Evolutionary conservation across 257 asterid genomes (phyloP).

Genomic region (Galeopsis tetrahit): DNA sequence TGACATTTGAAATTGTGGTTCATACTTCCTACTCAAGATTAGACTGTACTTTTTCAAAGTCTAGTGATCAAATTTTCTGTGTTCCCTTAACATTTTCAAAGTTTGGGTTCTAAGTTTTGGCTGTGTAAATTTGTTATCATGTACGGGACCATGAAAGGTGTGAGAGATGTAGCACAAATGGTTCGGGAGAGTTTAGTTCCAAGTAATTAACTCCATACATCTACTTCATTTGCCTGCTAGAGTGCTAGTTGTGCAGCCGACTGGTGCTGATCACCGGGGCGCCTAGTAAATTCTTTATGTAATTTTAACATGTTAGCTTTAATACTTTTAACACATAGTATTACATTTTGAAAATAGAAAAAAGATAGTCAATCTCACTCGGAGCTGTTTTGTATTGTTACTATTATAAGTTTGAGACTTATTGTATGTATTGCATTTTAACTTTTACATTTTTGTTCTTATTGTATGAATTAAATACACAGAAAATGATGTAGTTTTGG

Average conservation of each 20-base stretch:
- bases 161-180: background rate
- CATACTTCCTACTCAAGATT: background rate
- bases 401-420: background rate
- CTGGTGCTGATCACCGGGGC: background rate
- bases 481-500: constrained; percentile 4
- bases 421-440: background rate
- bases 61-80: background rate
- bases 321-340: background rate
- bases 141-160: background rate
- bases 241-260: too few relatives aligned
- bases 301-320: background rate
- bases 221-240: background rate
- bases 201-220: background rate
- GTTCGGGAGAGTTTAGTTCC: constrained; percentile 21
- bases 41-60: constrained; percentile 1
- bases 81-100: background rate
- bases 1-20: constrained; percentile 9
- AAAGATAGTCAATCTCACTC: background rate
- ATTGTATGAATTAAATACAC: background rate
- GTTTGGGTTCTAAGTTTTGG: background rate
- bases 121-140: background rate
- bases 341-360: background rate
- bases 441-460: background rate
- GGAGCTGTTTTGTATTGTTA: background rate
- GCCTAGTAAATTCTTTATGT: background rate